phyloP scores from a whole-genome alignment of 2,329 filamentous ascomycete genomes.

The Thielaviopsis punctulata region DNA sequence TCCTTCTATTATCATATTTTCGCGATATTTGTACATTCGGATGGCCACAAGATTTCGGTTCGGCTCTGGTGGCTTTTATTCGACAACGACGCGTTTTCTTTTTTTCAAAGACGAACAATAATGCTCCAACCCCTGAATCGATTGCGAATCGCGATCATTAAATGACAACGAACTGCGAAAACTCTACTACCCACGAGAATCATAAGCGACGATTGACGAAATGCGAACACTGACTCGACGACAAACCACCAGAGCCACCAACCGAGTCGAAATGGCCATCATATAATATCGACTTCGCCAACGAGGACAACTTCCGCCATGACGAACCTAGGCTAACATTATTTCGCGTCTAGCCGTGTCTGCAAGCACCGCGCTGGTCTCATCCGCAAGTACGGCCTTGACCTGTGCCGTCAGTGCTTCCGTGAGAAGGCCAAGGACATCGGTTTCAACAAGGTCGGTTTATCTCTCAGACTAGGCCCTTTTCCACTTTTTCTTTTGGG shows the following conservation, averaged over 20 bases:
- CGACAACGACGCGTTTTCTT: neutral
- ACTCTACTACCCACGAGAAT: neutral
- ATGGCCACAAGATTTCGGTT: neutral
- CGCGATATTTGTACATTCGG: neutral
- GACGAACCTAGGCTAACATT: conserved; percentile 2
- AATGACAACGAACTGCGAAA: neutral
- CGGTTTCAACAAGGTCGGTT: conserved; percentile 53
- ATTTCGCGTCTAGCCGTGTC: conserved; percentile 33
- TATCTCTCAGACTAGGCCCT: neutral
- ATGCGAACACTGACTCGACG: neutral
- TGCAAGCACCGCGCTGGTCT: conserved; percentile 95
- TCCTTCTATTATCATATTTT: neutral
- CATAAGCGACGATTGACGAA: neutral
- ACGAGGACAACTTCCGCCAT: neutral
- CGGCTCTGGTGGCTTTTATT: neutral
- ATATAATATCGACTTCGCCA: neutral
- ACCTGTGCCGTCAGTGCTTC: conserved; percentile 71
- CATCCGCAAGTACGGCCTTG: conserved; percentile 98
- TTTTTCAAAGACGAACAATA: neutral
- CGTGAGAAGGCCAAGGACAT: conserved; percentile 57
- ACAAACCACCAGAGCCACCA: neutral
- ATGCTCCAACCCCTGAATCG: neutral
- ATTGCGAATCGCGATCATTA: neutral
- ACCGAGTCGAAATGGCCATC: neutral
- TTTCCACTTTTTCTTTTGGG: too few species aligned